Evolutionary conservation across 78 protist genomes (phyloP), one percentile per base, ranked within the genome.

Genomic region (Speleostelium caveatum): DNA sequence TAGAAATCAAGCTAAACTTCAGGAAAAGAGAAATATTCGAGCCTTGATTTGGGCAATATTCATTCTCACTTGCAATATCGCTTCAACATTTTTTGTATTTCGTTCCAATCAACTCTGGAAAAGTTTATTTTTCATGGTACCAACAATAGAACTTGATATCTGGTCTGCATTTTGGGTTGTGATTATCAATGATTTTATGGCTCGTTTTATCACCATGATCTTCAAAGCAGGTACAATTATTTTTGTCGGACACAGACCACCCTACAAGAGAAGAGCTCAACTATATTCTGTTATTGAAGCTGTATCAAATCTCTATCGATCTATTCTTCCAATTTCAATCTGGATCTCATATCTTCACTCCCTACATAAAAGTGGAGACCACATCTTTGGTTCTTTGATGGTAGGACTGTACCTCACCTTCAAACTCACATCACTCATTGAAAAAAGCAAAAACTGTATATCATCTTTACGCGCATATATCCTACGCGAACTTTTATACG

Each of bases 391-490:
- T 0, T 38, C 59, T 7, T 30, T 89, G 55, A 83, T 77, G 80
- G 80, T 83, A 22, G 94, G 94, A 16, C 73, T 90, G 8, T 90
- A 90, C 8, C 60, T 90, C 22, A 72, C 90, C 3, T 71, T 90
- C 67, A 90, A 90, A 41, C 21, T 90, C 30, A 45, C 85, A 21
- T 28, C 24, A 21, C 51, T 69, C 7, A 38, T 89, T 14, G 94
- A 89, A 41, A 58, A 35, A 35, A 35, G 35, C 17, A 58, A 62
- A 32, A 24, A 32, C 2, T 76, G 75, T 72, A 55, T 73, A 61
- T 55, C 42, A 33, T 65, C 78, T 16, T 53, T 71, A 6, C 62
- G 67, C 10, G 88, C 87, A 0, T 59, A 39, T n/a, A 32, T 89
- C 26, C 62, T 66, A 26, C 80, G 53, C 17, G 80, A 89, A n/a